Percentiles rank a stretch among this genome's conserved stretches.
phyloP scores from a whole-genome alignment of 768 basidiomycete genomes.

The Holtermanniella nyarrowii region DNA sequence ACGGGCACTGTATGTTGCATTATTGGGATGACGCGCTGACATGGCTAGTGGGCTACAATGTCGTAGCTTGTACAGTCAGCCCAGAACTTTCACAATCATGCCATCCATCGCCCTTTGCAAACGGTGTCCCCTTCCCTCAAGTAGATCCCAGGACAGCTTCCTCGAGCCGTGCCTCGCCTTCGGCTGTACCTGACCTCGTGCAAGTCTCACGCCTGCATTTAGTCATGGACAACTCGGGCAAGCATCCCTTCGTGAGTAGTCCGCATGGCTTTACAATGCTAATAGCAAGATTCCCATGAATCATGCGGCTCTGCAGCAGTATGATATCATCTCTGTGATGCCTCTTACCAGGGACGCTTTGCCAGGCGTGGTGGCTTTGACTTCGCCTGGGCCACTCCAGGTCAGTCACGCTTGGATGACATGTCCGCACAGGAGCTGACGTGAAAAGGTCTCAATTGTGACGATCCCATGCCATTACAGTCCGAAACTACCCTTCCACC shows the following conservation, averaged over 20 bases:
- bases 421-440: neutral
- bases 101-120: constrained; percentile 21
- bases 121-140: constrained; percentile 23
- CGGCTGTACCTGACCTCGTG: constrained; percentile 12
- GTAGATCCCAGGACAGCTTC: constrained; percentile 24
- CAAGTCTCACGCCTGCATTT: constrained; percentile 36
- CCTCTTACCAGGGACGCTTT: constrained; percentile 34
- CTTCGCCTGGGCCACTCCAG: constrained; percentile 35
- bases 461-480: neutral
- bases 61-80: constrained; percentile 26
- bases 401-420: constrained; percentile 2
- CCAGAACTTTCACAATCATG: constrained; percentile 19
- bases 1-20: constrained; percentile 26
- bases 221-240: constrained; percentile 30
- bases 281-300: constrained; percentile 20
- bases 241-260: constrained; percentile 32
- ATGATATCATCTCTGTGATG: constrained; percentile 33
- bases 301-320: constrained; percentile 18
- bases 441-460: constrained; percentile 25
- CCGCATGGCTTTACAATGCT: neutral
- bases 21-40: neutral
- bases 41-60: constrained; percentile 27
- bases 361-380: constrained; percentile 32
- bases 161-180: neutral
- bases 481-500: constrained; percentile 7